phyloP scores from a whole-genome alignment of 83 land plant species.

The Picea abies region DNA sequence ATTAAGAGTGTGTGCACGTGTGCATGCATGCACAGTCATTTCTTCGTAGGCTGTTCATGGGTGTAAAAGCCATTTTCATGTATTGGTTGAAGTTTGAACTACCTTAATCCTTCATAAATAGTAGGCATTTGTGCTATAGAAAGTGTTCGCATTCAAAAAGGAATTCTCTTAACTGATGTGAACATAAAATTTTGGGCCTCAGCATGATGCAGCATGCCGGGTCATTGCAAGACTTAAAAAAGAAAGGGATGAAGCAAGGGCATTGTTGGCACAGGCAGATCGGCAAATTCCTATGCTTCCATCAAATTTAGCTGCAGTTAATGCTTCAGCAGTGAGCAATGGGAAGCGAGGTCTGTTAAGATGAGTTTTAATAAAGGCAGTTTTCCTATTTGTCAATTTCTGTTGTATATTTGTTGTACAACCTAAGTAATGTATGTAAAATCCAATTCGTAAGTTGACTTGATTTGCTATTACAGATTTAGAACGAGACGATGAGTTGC shows the following conservation, averaged over 20 bases:
- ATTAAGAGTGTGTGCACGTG: not conserved
- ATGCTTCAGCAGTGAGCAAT: slow-evolving; percentile 60
- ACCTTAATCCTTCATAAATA: too few species aligned
- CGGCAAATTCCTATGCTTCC: slow-evolving; percentile 65
- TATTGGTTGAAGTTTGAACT: too few species aligned
- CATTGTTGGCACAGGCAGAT: slow-evolving; percentile 72
- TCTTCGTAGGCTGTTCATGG: too few species aligned
- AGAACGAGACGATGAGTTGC: slow-evolving; percentile 63
- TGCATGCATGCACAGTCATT: too few species aligned
- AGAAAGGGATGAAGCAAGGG: slow-evolving; percentile 97
- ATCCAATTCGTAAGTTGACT: not conserved
- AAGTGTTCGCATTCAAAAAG: too few species aligned
- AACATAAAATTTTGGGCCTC: slow-evolving; percentile 1
- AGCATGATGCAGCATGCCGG: slow-evolving; percentile 99
- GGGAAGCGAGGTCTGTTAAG: slow-evolving; percentile 81
- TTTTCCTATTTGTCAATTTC: not conserved
- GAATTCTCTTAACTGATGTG: not conserved
- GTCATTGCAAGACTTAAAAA: slow-evolving; percentile 97
- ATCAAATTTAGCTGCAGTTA: slow-evolving; percentile 35
- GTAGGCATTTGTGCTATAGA: too few species aligned
- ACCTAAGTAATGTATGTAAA: not conserved
- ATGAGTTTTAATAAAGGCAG: not conserved
- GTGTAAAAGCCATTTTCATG: too few species aligned
- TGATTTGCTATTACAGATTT: not conserved
- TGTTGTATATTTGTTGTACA: not conserved